phyloP scores from a whole-genome alignment of 2,329 filamentous ascomycete genomes.

The Dactylellina leptospora region DNA sequence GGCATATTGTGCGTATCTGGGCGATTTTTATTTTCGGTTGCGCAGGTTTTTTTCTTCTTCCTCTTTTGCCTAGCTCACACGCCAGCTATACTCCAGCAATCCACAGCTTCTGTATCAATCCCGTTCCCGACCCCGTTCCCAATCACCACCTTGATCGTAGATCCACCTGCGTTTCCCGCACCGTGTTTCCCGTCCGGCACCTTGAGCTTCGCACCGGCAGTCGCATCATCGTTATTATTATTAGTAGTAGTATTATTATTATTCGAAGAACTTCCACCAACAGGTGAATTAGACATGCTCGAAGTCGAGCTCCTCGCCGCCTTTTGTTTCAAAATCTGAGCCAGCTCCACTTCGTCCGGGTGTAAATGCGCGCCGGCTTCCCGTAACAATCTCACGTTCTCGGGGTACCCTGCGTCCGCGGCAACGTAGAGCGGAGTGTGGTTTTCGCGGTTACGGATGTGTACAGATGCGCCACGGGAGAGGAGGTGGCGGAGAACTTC shows the following conservation, averaged over 20 bases:
- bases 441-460: slow-evolving; percentile 71
- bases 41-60: background rate
- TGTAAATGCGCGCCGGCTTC: slow-evolving; percentile 71
- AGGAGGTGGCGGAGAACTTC: slow-evolving; percentile 70
- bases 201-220: slow-evolving; percentile 15
- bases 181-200: slow-evolving; percentile 28
- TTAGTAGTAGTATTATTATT: background rate
- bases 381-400: slow-evolving; percentile 66
- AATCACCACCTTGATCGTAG: slow-evolving; percentile 25
- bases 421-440: slow-evolving; percentile 74
- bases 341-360: slow-evolving; percentile 63
- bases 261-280: slow-evolving; percentile 36
- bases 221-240: background rate
- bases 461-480: slow-evolving; percentile 71
- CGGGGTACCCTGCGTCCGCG: slow-evolving; percentile 67
- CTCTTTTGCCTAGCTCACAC: slow-evolving; percentile 32
- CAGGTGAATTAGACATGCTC: slow-evolving; percentile 39
- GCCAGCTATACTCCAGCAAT: slow-evolving; percentile 55
- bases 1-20: no score
- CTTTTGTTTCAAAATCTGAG: slow-evolving; percentile 51
- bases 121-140: slow-evolving; percentile 37
- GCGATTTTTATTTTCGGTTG: no score
- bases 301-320: slow-evolving; percentile 42
- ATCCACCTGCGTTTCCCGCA: slow-evolving; percentile 34
- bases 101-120: slow-evolving; percentile 49